phyloP scores from a whole-genome alignment of 345 rosid genomes.

The Psidium guajava region DNA sequence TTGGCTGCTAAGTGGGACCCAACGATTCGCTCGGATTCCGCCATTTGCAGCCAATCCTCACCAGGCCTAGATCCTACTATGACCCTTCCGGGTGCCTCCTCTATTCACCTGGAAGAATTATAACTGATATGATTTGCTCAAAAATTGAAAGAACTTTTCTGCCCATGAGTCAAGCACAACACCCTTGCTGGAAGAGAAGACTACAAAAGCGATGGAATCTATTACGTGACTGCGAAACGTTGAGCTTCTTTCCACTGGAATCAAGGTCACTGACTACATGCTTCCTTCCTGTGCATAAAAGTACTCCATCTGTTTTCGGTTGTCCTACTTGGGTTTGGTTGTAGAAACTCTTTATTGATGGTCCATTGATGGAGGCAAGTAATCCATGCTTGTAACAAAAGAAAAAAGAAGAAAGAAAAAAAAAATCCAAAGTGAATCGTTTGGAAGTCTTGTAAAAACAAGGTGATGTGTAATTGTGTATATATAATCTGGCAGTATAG shows the following conservation, averaged over 20 bases:
- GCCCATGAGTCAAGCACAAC: conserved; percentile 26
- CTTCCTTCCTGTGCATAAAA: background rate
- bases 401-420: background rate
- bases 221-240: background rate
- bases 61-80: background rate
- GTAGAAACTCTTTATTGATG: background rate
- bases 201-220: background rate
- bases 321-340: background rate
- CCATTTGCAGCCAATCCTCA: background rate
- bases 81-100: background rate
- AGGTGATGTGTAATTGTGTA: background rate
- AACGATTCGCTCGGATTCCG: background rate
- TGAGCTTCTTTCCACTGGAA: background rate
- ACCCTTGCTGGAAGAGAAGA: conserved; percentile 43
- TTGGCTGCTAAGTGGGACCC: background rate
- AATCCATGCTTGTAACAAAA: background rate
- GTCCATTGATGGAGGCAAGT: background rate
- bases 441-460: background rate
- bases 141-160: conserved; percentile 52
- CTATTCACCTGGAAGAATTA: background rate
- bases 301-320: background rate
- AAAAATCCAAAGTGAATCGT: background rate
- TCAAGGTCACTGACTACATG: background rate
- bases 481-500: background rate
- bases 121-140: background rate